Conservation (phyloP, 495 filamentous ascomycete species). For the Platismatia glauca region DNA sequence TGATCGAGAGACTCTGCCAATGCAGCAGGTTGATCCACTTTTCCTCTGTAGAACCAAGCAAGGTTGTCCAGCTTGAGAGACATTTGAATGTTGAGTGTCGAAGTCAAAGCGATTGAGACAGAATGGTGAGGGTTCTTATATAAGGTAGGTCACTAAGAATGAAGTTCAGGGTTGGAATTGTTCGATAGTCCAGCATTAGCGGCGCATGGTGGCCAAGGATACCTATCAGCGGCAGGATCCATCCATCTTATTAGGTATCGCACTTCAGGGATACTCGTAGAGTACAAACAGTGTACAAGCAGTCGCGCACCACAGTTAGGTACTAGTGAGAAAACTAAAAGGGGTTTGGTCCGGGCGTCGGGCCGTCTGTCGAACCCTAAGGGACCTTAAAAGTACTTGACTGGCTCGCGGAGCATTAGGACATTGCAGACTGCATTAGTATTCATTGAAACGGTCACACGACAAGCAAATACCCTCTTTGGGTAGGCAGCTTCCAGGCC, state of each 20-base stretch:
- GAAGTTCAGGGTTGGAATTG: no score
- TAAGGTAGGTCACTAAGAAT: no score
- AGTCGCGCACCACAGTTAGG: no score
- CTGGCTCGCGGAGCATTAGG: no score
- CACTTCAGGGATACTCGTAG: no score
- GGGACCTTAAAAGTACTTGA: background rate
- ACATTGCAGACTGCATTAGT: no score
- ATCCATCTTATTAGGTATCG: no score
- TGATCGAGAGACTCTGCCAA: background rate
- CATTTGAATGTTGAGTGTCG: no score
- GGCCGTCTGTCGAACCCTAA: background rate
- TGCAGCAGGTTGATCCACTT: background rate
- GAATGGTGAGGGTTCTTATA: background rate
- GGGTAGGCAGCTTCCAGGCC: background rate
- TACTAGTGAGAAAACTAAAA: no score
- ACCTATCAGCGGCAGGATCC: background rate
- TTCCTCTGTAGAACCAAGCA: conserved; percentile 15
- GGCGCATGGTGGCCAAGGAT: background rate
- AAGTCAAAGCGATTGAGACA: background rate
- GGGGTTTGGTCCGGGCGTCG: no score
- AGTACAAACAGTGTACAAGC: no score
- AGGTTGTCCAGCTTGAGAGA: conserved; percentile 15
- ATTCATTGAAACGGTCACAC: no score
- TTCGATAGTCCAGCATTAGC: conserved; percentile 3
- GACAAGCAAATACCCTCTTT: background rate